phyloP scores from a whole-genome alignment of 805 yeast species.

The Ogataea zsoltii region DNA sequence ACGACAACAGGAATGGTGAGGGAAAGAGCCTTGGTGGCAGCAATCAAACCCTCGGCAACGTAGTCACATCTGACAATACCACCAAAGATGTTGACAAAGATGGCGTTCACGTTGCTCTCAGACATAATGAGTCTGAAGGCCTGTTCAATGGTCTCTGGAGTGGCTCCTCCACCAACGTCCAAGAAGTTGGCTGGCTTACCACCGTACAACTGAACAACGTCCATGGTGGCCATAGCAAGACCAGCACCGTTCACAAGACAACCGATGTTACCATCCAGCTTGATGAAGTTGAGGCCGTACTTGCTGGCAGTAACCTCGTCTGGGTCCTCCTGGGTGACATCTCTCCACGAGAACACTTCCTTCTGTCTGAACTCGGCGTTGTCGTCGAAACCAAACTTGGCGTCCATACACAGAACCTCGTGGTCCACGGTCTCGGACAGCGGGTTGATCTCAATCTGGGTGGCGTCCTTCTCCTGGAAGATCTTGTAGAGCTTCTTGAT shows the following conservation, averaged over 20 bases:
- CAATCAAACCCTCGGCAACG: slow-evolving; percentile 96
- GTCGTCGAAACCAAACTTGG: slow-evolving; percentile 97
- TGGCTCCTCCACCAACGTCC: slow-evolving; percentile 99
- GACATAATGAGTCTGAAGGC: slow-evolving; percentile 92
- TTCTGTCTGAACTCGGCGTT: slow-evolving; percentile 93
- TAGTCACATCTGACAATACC: slow-evolving; percentile 99
- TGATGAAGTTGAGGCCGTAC: slow-evolving; percentile 92
- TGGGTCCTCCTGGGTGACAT: slow-evolving; percentile 95
- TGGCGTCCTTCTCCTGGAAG: slow-evolving; percentile 89
- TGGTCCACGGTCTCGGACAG: slow-evolving; percentile 89
- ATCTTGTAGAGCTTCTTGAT: slow-evolving; percentile 86
- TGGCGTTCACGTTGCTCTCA: slow-evolving; percentile 87
- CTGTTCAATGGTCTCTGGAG: slow-evolving; percentile 95
- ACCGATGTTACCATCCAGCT: slow-evolving; percentile 97
- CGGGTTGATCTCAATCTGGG: slow-evolving; percentile 98
- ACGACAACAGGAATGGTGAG: slow-evolving; percentile 94
- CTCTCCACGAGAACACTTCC: slow-evolving; percentile 96
- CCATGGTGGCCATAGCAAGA: slow-evolving; percentile 99
- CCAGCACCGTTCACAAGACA: slow-evolving; percentile 99
- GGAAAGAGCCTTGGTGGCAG: slow-evolving; percentile 89
- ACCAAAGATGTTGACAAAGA: slow-evolving; percentile 97
- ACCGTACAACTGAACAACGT: slow-evolving; percentile 95
- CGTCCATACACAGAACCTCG: slow-evolving; percentile 96
- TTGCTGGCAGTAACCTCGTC: slow-evolving; percentile 92
- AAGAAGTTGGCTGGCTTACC: slow-evolving; percentile 99